A percentile compares a stretch with the other conserved stretches of the same genome.
Evolutionary conservation across 495 filamentous ascomycete species (phyloP).

Genomic region (Penicillium cinerascens): DNA sequence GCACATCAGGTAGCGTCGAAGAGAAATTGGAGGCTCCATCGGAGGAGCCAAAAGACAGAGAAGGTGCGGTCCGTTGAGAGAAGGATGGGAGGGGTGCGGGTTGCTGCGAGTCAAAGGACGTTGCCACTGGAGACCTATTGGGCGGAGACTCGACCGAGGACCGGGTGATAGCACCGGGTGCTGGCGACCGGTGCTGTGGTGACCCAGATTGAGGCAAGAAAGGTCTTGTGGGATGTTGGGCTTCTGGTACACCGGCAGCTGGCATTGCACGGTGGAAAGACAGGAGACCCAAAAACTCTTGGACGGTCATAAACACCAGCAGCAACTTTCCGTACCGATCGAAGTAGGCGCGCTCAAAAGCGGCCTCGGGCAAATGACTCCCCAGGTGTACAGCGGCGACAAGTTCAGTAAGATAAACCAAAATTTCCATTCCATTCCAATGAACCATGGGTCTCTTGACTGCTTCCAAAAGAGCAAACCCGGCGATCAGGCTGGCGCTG

Average conservation of each 20-base stretch:
- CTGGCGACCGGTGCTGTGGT: neutral
- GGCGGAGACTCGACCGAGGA: conserved; percentile 12
- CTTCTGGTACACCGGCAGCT: conserved; percentile 1
- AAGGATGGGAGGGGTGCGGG: conserved; percentile 11
- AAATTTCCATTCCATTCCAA: conserved; percentile 45
- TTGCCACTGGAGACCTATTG: conserved; percentile 2
- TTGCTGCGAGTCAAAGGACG: conserved; percentile 3
- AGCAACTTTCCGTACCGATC: conserved; percentile 43
- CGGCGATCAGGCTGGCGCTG: conserved; percentile 39
- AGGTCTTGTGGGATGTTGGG: conserved; percentile 1
- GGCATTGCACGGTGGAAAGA: conserved; percentile 20
- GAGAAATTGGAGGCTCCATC: conserved; percentile 24
- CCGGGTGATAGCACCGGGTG: conserved; percentile 11
- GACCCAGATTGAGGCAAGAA: conserved; percentile 1
- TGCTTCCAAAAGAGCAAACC: conserved; percentile 38
- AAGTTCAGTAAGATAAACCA: conserved; percentile 42
- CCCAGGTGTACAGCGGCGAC: conserved; percentile 38
- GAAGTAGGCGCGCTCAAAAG: conserved; percentile 36
- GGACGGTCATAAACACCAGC: conserved; percentile 39
- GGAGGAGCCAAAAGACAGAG: conserved; percentile 34
- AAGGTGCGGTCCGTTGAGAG: conserved; percentile 17
- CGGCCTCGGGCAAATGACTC: conserved; percentile 32
- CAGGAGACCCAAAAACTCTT: conserved; percentile 33
- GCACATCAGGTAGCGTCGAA: conserved; percentile 23
- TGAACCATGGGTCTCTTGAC: conserved; percentile 35